phyloP scores from a whole-genome alignment of 23 red algal species.

The Gracilaria caudata region DNA sequence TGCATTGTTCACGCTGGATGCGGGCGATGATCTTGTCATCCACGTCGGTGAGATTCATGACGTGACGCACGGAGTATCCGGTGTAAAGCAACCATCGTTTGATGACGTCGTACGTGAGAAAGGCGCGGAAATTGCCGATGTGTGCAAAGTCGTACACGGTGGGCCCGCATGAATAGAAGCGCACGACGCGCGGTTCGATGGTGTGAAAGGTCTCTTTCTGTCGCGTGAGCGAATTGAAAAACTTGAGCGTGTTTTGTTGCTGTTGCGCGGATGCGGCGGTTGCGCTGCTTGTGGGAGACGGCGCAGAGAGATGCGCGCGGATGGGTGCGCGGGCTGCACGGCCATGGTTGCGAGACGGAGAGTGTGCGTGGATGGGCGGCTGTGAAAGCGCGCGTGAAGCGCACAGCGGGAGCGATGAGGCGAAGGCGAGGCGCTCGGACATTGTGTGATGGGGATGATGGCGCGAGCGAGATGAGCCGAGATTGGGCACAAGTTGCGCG shows the following conservation, averaged over 20 bases:
- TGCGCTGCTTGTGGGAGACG: background rate
- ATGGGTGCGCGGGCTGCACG: background rate
- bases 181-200: conserved; percentile 66
- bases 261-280: background rate
- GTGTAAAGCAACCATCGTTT: conserved; percentile 84
- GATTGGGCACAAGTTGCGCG: no score
- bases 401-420: background rate
- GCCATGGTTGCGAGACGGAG: background rate
- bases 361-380: background rate
- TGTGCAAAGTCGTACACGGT: conserved; percentile 99
- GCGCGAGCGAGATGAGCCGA: no score
- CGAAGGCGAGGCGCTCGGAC: background rate
- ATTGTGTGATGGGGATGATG: background rate
- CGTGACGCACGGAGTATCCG: conserved; percentile 83
- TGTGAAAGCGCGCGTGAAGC: background rate
- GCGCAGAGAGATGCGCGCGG: background rate
- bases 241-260: background rate
- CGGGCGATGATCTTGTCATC: conserved; percentile 98
- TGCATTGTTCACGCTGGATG: conserved; percentile 20
- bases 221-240: conserved; percentile 88
- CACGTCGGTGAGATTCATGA: conserved; percentile 97
- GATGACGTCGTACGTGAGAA: conserved; percentile 95
- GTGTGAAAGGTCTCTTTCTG: conserved; percentile 79
- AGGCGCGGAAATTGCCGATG: conserved; percentile 97
- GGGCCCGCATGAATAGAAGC: conserved; percentile 97